phyloP scores from a whole-genome alignment of 164 flowering plant species.

The Cinnamomum micranthum region DNA sequence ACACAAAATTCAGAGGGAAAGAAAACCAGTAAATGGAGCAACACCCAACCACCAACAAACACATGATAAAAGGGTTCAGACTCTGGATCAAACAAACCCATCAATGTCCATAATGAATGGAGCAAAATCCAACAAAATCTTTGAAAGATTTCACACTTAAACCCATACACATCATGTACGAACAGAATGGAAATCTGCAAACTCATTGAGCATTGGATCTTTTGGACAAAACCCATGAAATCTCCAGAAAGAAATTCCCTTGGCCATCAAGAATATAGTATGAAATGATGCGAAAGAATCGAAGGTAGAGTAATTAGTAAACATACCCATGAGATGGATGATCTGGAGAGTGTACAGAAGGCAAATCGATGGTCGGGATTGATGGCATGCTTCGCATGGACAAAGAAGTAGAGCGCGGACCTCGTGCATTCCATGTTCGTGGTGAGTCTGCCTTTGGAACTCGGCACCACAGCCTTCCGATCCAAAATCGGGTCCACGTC shows the following conservation, averaged over 20 bases:
- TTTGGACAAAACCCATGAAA: neutral
- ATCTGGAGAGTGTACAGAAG: conserved; percentile 52
- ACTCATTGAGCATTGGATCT: neutral
- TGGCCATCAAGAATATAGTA: neutral
- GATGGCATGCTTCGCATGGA: conserved; percentile 71
- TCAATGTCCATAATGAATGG: neutral
- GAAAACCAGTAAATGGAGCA: no score
- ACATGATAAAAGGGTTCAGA: neutral
- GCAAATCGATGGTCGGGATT: conserved; percentile 89
- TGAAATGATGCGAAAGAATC: neutral
- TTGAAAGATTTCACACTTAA: no score
- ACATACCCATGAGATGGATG: conserved; percentile 63
- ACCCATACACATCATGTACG: neutral
- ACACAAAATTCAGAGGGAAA: no score
- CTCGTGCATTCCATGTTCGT: conserved; percentile 79
- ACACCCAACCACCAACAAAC: neutral
- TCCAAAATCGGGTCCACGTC: conserved; percentile 63
- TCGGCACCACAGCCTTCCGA: conserved; percentile 67
- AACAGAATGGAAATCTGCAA: no score
- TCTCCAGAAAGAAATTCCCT: neutral
- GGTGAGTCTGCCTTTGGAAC: conserved; percentile 55
- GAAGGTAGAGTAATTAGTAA: neutral
- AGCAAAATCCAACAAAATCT: neutral
- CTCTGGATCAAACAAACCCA: neutral
- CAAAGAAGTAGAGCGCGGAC: conserved; percentile 71